Conservation (phyloP, 352 stramenopile species). For the Phytophthora ohioensis region DNA sequence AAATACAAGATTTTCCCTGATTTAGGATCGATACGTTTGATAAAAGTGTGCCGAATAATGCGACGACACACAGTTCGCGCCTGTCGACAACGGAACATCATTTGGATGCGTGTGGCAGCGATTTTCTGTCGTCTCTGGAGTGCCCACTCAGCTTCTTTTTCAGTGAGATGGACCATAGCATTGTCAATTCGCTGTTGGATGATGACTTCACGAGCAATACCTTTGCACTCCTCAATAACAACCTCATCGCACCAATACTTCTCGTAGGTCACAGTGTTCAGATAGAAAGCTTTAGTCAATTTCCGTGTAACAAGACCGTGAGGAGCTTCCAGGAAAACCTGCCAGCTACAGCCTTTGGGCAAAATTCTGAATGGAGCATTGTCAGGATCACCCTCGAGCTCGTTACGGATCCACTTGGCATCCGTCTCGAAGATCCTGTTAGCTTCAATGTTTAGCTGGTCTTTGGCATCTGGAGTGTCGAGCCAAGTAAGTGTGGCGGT, state of each 20-base stretch:
- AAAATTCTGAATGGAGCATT: constrained; percentile 29
- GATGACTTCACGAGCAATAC: constrained; percentile 66
- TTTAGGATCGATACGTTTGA: constrained; percentile 70
- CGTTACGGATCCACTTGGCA: constrained; percentile 51
- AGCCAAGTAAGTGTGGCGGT: constrained; percentile 57
- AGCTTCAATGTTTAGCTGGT: constrained; percentile 46
- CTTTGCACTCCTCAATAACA: constrained; percentile 70
- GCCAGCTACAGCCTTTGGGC: constrained; percentile 59
- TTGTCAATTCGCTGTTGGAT: constrained; percentile 63
- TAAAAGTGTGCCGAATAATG: constrained; percentile 60
- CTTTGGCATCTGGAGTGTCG: constrained; percentile 30
- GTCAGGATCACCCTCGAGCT: constrained; percentile 50
- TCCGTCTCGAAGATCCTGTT: constrained; percentile 66
- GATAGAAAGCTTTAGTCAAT: constrained; percentile 73
- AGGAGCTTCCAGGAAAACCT: constrained; percentile 63
- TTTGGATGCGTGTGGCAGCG: constrained; percentile 67
- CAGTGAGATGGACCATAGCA: constrained; percentile 40
- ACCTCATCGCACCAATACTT: constrained; percentile 79
- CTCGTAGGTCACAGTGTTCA: constrained; percentile 69
- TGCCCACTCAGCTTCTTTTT: constrained; percentile 43
- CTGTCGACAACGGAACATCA: constrained; percentile 66
- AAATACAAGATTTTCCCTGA: constrained; percentile 69
- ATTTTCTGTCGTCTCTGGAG: constrained; percentile 45
- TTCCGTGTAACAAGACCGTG: constrained; percentile 47
- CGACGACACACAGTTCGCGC: constrained; percentile 50